A percentile compares a stretch with the other conserved stretches of the same genome.
phyloP scores from a whole-genome alignment of 2,329 filamentous ascomycete genomes.

The Colletotrichum musicola region DNA sequence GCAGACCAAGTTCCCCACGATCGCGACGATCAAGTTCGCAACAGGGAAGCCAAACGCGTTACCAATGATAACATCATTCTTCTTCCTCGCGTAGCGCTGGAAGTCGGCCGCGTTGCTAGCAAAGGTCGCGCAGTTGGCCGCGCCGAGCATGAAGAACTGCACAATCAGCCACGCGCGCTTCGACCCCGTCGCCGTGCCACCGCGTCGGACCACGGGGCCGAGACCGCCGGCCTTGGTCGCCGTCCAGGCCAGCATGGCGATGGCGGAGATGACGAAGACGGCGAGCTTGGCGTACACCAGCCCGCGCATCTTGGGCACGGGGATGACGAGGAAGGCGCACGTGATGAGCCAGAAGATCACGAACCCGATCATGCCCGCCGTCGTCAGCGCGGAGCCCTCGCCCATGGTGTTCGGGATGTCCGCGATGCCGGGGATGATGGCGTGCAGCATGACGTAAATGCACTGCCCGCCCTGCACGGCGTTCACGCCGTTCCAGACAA shows the following conservation, averaged over 20 bases:
- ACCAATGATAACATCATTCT: constrained; percentile 55
- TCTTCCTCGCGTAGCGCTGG: constrained; percentile 55
- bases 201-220: constrained; percentile 69
- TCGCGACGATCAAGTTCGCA: constrained; percentile 51
- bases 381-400: constrained; percentile 53
- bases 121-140: constrained; percentile 52
- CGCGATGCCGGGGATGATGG: constrained; percentile 56
- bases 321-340: constrained; percentile 53
- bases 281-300: constrained; percentile 45
- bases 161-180: constrained; percentile 52
- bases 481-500: constrained; percentile 60
- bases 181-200: constrained; percentile 63
- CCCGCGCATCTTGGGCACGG: constrained; percentile 42
- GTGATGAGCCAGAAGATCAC: constrained; percentile 55
- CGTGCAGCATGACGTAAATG: constrained; percentile 52
- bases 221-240: constrained; percentile 86
- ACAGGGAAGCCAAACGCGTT: constrained; percentile 57
- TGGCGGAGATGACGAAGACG: constrained; percentile 52
- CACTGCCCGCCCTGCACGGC: constrained; percentile 50
- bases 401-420: constrained; percentile 55
- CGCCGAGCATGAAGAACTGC: constrained; percentile 52
- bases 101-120: constrained; percentile 58
- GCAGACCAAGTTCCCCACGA: constrained; percentile 55
- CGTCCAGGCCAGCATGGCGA: constrained; percentile 61
- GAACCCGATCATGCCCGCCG: constrained; percentile 57